phyloP scores from a whole-genome alignment of 495 filamentous ascomycete species.

The Podospora australis region DNA sequence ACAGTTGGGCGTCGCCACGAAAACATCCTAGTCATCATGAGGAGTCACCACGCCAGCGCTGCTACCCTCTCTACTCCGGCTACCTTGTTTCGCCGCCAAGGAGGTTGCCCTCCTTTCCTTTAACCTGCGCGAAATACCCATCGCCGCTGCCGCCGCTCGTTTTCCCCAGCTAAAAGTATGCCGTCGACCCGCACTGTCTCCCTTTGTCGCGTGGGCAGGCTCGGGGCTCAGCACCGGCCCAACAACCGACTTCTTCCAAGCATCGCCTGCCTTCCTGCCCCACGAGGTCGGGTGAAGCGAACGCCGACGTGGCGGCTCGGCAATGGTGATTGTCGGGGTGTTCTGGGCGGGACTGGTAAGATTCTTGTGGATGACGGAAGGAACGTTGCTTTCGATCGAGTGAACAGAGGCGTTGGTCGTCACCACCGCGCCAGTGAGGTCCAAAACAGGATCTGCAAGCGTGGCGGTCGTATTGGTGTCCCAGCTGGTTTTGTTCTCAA shows the following conservation, averaged over 20 bases:
- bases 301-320: background rate
- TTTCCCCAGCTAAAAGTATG: conserved; percentile 16
- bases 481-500: conserved; percentile 9
- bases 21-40: conserved; percentile 8
- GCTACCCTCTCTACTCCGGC: background rate
- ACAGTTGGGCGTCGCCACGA: conserved; percentile 24
- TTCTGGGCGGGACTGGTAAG: background rate
- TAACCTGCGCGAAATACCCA: conserved; percentile 16
- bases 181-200: background rate
- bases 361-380: too few species aligned
- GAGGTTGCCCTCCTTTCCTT: conserved; percentile 12
- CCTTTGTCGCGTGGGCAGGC: background rate
- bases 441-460: background rate
- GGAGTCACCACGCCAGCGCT: background rate
- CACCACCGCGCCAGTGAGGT: background rate
- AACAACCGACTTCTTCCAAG: background rate
- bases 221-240: background rate
- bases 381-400: too few species aligned
- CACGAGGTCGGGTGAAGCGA: background rate
- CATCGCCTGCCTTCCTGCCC: background rate
- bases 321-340: background rate
- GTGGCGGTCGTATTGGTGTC: background rate
- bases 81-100: background rate
- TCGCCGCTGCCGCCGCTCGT: conserved; percentile 18
- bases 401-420: background rate